These are phyloP conservation scores for Cornus florida DNA, from an alignment of 148 eudicot species.

Conservation along the genomic window DNA sequence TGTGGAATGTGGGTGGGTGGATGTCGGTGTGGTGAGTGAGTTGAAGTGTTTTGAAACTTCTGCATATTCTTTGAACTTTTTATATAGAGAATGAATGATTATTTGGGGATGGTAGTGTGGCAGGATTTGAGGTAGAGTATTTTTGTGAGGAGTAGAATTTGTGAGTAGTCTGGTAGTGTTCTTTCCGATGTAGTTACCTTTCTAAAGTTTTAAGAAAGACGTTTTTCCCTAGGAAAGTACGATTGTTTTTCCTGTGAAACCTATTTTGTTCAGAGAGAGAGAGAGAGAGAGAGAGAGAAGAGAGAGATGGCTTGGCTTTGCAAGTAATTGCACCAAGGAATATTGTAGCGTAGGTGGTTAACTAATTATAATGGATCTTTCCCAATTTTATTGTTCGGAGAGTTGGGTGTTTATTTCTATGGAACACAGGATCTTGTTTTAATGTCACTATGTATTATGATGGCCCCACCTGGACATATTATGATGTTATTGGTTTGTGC, in stretches of 20 bases:
- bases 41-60: background rate
- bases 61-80: background rate
- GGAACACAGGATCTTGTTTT: background rate
- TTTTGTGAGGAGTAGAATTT: background rate
- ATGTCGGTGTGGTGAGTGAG: background rate
- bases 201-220: no score
- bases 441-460: background rate
- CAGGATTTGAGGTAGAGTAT: background rate
- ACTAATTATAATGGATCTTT: no score
- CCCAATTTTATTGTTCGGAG: background rate
- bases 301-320: background rate
- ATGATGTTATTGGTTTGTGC: no score
- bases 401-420: background rate
- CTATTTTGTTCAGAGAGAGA: background rate
- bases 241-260: background rate
- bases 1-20: background rate
- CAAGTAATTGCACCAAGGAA: background rate
- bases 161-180: background rate
- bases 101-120: background rate
- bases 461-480: no score
- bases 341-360: background rate
- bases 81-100: background rate
- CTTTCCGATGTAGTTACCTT: background rate
- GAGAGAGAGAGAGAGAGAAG: background rate
- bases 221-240: background rate